Evolutionary conservation across 2,329 filamentous ascomycete species (phyloP).

Genomic region (Cladosporium colombiae): DNA sequence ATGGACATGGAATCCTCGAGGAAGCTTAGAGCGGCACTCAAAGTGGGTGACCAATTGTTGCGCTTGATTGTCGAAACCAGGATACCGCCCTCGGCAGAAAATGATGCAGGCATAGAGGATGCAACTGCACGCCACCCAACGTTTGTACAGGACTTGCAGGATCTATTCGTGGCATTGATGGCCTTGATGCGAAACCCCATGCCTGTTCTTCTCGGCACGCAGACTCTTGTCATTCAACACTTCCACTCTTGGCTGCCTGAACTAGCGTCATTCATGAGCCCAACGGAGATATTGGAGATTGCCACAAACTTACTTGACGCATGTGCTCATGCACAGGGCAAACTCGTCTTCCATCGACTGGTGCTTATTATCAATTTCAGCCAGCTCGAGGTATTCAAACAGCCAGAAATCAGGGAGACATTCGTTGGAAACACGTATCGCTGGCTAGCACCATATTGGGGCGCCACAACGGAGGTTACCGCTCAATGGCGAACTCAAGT

Average conservation of each 20-base stretch:
- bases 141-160: constrained; percentile 81
- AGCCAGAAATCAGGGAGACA: constrained; percentile 68
- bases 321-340: constrained; percentile 82
- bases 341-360: constrained; percentile 87
- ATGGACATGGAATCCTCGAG: constrained; percentile 81
- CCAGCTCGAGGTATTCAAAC: constrained; percentile 75
- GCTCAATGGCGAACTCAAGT: constrained; percentile 93
- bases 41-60: constrained; percentile 88
- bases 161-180: constrained; percentile 88
- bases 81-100: constrained; percentile 57
- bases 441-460: constrained; percentile 96
- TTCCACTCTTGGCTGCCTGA: constrained; percentile 98
- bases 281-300: constrained; percentile 85
- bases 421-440: constrained; percentile 67
- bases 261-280: constrained; percentile 71
- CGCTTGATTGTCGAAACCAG: constrained; percentile 93
- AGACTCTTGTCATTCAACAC: constrained; percentile 92
- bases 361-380: constrained; percentile 91
- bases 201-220: constrained; percentile 85
- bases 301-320: constrained; percentile 94
- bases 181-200: constrained; percentile 84
- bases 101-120: constrained; percentile 41
- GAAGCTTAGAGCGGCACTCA: constrained; percentile 86
- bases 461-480: constrained; percentile 68
- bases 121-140: constrained; percentile 70